Base-by-base conservation (phyloP, 2,329 filamentous ascomycete species). In the Microsporum audouinii region DNA sequence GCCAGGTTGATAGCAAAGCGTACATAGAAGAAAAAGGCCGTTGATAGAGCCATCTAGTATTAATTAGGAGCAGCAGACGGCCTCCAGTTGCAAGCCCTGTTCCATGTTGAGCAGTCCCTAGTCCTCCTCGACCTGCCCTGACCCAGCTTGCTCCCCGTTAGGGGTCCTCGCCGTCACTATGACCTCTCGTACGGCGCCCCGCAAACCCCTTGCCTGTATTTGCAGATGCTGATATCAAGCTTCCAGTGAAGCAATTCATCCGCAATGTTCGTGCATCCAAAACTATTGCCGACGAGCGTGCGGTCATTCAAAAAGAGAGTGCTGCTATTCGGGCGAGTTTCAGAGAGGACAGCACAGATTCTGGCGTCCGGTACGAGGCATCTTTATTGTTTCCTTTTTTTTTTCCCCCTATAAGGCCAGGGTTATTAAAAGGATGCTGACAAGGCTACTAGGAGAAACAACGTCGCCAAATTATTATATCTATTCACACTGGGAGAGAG, bases 281-380 rank as follows among this genome's bases (percentile, higher is more conserved):
- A 80, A 99, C 94, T 39, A 96, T 99, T 73, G 95, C 95, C 74
- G 94, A 99, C 77, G 94, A 99, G 80, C 86, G 94, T 72, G 92
- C 94, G 59, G 94, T 99, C 61, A 95, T 99, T 65, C 94, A 97
- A 72, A 99, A 99, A 77, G 94, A 99, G 79, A 99, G 94, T 77
- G 94, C 94, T 62, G 89, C 92, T 56, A 99, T 99, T 72, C 84
- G 94, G 77, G 91, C 94, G 68, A 97, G 92, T 78, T 99, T 99
- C 75, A 85, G 94, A 71, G 94, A 99, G 77, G 94, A 99, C 79
- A 95, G 90, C 77, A 86, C 88, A 71, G 91, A 99, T 73, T 91
- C 89, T 68, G 88, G 89, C 72, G 82, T 95, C 69, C 87, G 92
- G 91, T 96, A 80, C 71, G 82, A 76, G 33, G 10, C 33, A 45